Evolutionary conservation across 2,329 filamentous ascomycete species (phyloP).

Genomic region (Aspergillus flavus): DNA sequence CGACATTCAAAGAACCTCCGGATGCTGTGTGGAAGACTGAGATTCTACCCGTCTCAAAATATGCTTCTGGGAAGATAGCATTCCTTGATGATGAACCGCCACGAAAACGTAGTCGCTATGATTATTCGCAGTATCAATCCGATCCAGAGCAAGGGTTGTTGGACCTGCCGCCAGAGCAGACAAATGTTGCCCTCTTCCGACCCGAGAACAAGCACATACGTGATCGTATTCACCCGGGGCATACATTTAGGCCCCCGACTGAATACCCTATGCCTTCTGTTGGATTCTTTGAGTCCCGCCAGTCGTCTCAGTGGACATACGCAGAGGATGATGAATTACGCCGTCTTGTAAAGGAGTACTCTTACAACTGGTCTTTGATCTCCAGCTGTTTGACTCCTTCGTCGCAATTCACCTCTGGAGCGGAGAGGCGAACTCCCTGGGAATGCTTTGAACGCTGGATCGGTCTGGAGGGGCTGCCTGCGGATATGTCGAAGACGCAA

Average conservation of each 20-base stretch:
- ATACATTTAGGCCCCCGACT: constrained; percentile 89
- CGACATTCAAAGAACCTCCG: constrained; percentile 62
- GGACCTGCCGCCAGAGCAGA: constrained; percentile 68
- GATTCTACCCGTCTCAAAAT: constrained; percentile 84
- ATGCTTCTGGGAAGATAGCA: constrained; percentile 77
- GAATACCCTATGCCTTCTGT: constrained; percentile 89
- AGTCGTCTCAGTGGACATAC: constrained; percentile 87
- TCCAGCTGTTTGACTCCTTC: constrained; percentile 74
- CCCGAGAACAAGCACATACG: constrained; percentile 86
- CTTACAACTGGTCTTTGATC: constrained; percentile 97
- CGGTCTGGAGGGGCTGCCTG: constrained; percentile 82
- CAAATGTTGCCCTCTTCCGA: constrained; percentile 82
- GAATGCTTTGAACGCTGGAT: constrained; percentile 99
- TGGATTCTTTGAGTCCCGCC: constrained; percentile 84
- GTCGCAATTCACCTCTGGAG: constrained; percentile 78
- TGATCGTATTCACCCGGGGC: constrained; percentile 85
- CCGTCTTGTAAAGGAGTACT: constrained; percentile 82
- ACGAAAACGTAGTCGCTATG: constrained; percentile 78
- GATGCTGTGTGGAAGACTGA: constrained; percentile 74
- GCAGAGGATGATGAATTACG: constrained; percentile 89
- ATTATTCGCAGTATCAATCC: constrained; percentile 74
- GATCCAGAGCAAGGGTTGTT: constrained; percentile 56
- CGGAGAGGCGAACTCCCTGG: constrained; percentile 92
- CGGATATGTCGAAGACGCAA: constrained; percentile 91
- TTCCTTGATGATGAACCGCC: constrained; percentile 67